Percentiles rank a stretch among this genome's conserved stretches.
Evolutionary conservation across 257 asterid species (phyloP).

Genomic region (Parsonsia alboflavescens): DNA sequence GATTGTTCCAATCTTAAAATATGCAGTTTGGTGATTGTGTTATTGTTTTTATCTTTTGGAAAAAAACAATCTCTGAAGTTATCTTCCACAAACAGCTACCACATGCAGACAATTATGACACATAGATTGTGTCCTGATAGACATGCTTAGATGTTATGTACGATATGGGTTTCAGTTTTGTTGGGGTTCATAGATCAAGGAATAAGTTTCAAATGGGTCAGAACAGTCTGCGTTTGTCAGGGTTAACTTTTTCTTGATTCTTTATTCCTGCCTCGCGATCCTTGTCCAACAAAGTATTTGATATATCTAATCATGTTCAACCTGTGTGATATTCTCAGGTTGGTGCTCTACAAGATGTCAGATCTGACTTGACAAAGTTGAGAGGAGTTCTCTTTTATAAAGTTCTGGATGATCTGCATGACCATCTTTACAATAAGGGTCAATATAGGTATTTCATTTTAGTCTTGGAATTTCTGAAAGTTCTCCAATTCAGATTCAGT

Average conservation of each 20-base stretch:
- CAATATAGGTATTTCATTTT: conserved; percentile 60
- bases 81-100: neutral
- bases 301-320: conserved; percentile 11
- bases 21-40: neutral
- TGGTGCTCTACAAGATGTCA: conserved; percentile 99
- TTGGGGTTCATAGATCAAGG: neutral
- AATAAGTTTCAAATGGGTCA: neutral
- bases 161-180: neutral
- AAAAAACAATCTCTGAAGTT: neutral
- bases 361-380: conserved; percentile 90
- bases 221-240: neutral
- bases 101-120: neutral
- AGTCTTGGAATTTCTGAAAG: neutral
- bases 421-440: conserved; percentile 96
- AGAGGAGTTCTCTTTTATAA: conserved; percentile 89
- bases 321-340: conserved; percentile 49
- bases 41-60: neutral
- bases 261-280: neutral
- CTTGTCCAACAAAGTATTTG: neutral
- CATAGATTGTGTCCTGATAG: neutral
- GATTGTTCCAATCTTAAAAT: neutral
- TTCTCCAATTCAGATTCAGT: neutral
- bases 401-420: conserved; percentile 94
- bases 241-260: neutral
- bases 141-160: neutral